phyloP scores from a whole-genome alignment of 164 flowering plant genomes.

The Liriodendron chinense region DNA sequence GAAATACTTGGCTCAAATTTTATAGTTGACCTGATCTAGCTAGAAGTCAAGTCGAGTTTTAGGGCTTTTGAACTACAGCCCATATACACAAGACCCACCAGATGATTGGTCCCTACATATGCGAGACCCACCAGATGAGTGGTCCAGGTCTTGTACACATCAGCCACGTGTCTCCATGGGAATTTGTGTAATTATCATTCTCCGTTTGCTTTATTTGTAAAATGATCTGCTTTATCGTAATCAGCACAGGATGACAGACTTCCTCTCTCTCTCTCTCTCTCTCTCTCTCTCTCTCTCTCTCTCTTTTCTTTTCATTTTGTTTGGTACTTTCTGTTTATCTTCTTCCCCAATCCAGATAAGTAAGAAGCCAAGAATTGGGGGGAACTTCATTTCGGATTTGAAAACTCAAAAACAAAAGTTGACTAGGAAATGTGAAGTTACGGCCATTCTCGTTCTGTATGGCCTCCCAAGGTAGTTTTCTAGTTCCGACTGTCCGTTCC shows the following conservation, averaged over 20 bases:
- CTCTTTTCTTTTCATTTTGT: neutral
- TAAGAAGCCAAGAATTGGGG: slow-evolving; percentile 69
- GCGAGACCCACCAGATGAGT: neutral
- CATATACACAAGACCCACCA: neutral
- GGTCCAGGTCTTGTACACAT: neutral
- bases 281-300: neutral
- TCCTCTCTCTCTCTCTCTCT: neutral
- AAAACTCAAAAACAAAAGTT: slow-evolving; percentile 83
- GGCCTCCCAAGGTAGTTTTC: slow-evolving; percentile 83
- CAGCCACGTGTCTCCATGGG: neutral
- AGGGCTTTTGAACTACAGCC: too few species aligned
- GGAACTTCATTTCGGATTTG: slow-evolving; percentile 61
- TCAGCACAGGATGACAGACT: neutral
- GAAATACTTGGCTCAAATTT: too few species aligned
- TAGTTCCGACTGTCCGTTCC: neutral
- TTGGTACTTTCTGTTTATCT: neutral
- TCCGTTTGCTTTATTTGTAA: neutral
- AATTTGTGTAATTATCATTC: neutral
- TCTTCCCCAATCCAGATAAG: slow-evolving; percentile 42
- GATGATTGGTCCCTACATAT: neutral
- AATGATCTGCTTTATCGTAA: neutral
- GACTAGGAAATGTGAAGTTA: slow-evolving; percentile 83
- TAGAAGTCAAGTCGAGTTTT: too few species aligned
- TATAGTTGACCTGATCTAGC: too few species aligned
- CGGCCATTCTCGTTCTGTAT: slow-evolving; percentile 90